phyloP scores from a whole-genome alignment of 306 rosid species.

The Castanea mollissima region DNA sequence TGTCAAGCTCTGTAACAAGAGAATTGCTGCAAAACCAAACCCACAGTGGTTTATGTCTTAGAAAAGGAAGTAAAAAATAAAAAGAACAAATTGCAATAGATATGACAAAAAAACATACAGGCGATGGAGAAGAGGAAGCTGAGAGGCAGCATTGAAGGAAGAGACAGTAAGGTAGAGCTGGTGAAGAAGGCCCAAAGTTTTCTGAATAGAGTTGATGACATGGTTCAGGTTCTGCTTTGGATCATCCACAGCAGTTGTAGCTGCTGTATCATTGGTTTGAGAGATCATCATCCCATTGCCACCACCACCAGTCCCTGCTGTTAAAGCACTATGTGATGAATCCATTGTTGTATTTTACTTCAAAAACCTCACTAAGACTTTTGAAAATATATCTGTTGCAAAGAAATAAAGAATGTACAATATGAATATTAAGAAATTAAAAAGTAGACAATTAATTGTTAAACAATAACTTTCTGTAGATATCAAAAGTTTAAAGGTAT shows the following conservation, averaged over 20 bases:
- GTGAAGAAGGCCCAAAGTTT: slow-evolving; percentile 80
- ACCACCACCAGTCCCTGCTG: slow-evolving; percentile 56
- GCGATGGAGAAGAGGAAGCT: slow-evolving; percentile 87
- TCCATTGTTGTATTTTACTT: slow-evolving; percentile 43
- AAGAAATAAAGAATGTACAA: not conserved
- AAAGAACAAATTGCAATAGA: slow-evolving; percentile 5
- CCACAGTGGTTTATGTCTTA: not conserved
- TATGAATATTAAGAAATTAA: not conserved
- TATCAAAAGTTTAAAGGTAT: not conserved
- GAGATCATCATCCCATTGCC: slow-evolving; percentile 63
- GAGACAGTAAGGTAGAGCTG: slow-evolving; percentile 93
- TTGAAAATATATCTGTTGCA: not conserved
- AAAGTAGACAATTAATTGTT: not conserved
- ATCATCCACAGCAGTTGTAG: slow-evolving; percentile 50
- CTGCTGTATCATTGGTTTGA: slow-evolving; percentile 46
- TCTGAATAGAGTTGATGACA: slow-evolving; percentile 78
- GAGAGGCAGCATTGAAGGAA: slow-evolving; percentile 75
- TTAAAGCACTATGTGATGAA: slow-evolving; percentile 44
- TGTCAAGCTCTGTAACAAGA: slow-evolving; percentile 80
- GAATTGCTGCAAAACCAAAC: slow-evolving; percentile 53
- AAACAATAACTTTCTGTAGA: not conserved
- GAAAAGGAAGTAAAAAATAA: not conserved
- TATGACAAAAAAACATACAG: slow-evolving; percentile 44
- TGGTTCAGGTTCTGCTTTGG: slow-evolving; percentile 78
- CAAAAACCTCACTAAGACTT: not conserved